These are phyloP conservation scores for Herpotrichia juniperi DNA, from an alignment of 2,329 filamentous ascomycete species.

Conservation along the genomic window DNA sequence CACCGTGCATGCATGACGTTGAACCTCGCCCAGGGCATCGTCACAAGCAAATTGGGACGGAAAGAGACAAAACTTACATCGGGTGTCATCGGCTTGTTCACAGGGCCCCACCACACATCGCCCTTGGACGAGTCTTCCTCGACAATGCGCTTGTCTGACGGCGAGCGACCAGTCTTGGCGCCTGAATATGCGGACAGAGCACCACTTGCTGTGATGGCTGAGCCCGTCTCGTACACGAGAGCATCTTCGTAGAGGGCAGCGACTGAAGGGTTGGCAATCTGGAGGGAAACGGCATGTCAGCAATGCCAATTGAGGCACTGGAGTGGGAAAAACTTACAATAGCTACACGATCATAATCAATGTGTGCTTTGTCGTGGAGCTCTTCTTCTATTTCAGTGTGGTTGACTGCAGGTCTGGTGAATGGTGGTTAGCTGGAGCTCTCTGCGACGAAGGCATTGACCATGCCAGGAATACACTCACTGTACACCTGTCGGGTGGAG, in stretches of 20 bases:
- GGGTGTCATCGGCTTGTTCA: slow-evolving; percentile 98
- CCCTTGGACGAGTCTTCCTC: slow-evolving; percentile 88
- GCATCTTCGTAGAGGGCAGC: slow-evolving; percentile 98
- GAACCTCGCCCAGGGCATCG: slow-evolving; percentile 36
- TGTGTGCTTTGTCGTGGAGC: slow-evolving; percentile 96
- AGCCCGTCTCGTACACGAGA: slow-evolving; percentile 95
- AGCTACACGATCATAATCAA: slow-evolving; percentile 97
- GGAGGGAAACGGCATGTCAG: slow-evolving; percentile 18
- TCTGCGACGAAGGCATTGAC: slow-evolving; percentile 11
- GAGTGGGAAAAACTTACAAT: slow-evolving; percentile 70
- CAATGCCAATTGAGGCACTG: background rate
- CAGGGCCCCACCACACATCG: slow-evolving; percentile 97
- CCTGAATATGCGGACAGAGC: slow-evolving; percentile 97
- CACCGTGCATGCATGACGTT: slow-evolving; percentile 28
- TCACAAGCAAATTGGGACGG: slow-evolving; percentile 33
- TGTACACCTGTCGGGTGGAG: slow-evolving; percentile 90
- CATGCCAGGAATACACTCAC: slow-evolving; percentile 61
- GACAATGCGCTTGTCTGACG: slow-evolving; percentile 96
- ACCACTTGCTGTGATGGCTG: slow-evolving; percentile 94
- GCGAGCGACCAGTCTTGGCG: slow-evolving; percentile 96
- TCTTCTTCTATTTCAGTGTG: slow-evolving; percentile 98
- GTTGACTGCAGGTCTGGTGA: slow-evolving; percentile 73
- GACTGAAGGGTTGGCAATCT: slow-evolving; percentile 90
- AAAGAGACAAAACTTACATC: slow-evolving; percentile 71
- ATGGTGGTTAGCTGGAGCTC: slow-evolving; percentile 25